These are phyloP conservation scores for Ceratocystis papillata DNA, from an alignment of 2,329 filamentous ascomycete genomes.

Conservation along the genomic window DNA sequence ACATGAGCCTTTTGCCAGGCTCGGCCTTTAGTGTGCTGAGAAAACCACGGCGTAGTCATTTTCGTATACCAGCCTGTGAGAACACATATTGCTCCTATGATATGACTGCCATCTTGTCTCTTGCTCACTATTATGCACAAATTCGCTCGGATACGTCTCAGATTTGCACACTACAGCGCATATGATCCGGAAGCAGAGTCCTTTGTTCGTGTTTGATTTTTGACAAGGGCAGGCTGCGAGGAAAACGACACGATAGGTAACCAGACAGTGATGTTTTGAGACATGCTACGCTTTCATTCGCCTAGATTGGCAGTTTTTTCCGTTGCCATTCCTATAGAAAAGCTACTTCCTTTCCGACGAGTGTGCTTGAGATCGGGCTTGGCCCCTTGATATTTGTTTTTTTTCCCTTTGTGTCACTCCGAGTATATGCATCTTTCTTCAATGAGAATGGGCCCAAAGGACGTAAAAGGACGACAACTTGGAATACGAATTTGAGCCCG, in stretches of 20 bases:
- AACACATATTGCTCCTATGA: not conserved
- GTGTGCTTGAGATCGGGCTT: not conserved
- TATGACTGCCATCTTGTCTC: not conserved
- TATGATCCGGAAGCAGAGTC: not conserved
- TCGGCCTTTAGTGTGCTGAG: not conserved
- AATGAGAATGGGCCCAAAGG: not conserved
- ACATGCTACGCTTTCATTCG: not conserved
- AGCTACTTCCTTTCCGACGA: not conserved
- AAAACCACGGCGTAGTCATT: not conserved
- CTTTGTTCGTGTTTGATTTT: conserved; percentile 2
- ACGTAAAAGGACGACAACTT: not conserved
- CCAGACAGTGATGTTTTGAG: not conserved
- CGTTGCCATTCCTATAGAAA: not conserved
- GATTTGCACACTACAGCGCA: not conserved
- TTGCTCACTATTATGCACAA: not conserved
- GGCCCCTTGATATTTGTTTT: not conserved
- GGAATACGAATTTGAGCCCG: not conserved
- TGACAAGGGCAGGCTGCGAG: not conserved
- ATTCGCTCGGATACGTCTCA: not conserved
- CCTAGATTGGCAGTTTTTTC: conserved; percentile 2
- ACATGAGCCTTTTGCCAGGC: not conserved
- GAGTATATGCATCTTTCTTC: not conserved
- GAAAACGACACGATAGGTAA: not conserved
- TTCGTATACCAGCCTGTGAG: not conserved
- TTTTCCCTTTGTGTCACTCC: not conserved